Base-by-base conservation (phyloP, 768 basidiomycete genomes). In the Boletus eberwhitei region DNA sequence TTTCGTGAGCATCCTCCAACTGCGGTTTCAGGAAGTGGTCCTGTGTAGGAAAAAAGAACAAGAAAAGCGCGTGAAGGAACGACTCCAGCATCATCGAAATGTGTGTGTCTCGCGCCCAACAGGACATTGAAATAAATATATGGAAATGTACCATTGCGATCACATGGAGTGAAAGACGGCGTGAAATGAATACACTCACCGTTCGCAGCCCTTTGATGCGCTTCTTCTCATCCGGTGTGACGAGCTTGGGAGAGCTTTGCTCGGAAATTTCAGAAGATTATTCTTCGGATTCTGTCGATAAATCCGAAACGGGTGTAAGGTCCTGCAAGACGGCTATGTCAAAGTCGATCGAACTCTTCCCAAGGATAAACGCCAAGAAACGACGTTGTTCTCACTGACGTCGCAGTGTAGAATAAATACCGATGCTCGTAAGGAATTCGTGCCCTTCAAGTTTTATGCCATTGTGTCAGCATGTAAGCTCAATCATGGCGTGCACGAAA, bases 281-380 rank as follows among this genome's bases (percentile, higher is more conserved):
- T n/a, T n/a, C n/a, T n/a, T n/a, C n/a, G n/a, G n/a, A n/a, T n/a
- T n/a, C n/a, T n/a, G n/a, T n/a, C n/a, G n/a, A n/a, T n/a, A n/a
- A n/a, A n/a, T n/a, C n/a, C n/a, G n/a, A n/a, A n/a, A n/a, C n/a
- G n/a, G n/a, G n/a, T n/a, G n/a, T n/a, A n/a, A n/a, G n/a, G 24
- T 42, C 41, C 42, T 53, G 50, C 3, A 41, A 12, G 1, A 54
- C 52, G 8, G 53, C 60, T 55, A 53, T 52, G 24, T 74, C 69
- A 2, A 73, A 51, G 48, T 72, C 72, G 13, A 61, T 71, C 41
- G 72, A 22, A 6, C 24, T 26, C 24, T 26, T 26, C 24, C 24
- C 24, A 26, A 6, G 24, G 24, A 26, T 26, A 26, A 26, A 26
- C 24, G 1, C 24, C 24, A 26, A 26, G 24, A 6, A 6, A 26